A percentile compares a stretch with the other conserved stretches of the same genome.
phyloP scores from a whole-genome alignment of 2,329 filamentous ascomycete species.

The Scopulariopsis brevicaulis region DNA sequence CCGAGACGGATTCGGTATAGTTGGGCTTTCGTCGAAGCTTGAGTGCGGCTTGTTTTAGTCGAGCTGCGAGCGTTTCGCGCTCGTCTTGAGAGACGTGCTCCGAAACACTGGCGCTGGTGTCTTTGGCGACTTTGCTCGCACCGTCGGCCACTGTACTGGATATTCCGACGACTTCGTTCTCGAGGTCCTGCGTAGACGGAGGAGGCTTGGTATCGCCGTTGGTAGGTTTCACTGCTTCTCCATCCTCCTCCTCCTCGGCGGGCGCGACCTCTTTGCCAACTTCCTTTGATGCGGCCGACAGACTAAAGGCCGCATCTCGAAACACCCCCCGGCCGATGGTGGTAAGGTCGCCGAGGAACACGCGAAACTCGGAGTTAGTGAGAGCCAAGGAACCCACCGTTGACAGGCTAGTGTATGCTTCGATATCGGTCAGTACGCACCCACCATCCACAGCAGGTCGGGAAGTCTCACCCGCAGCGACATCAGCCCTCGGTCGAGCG shows the following conservation, averaged over 20 bases:
- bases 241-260: neutral
- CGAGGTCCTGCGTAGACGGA: conserved; percentile 53
- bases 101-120: conserved; percentile 58
- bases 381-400: conserved; percentile 78
- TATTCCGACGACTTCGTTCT: conserved; percentile 42
- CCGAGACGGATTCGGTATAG: conserved; percentile 79
- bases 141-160: conserved; percentile 41
- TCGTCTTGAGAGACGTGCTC: conserved; percentile 66
- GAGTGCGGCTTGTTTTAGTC: conserved; percentile 64
- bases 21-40: conserved; percentile 67
- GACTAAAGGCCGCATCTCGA: conserved; percentile 69
- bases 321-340: conserved; percentile 76
- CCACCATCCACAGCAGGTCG: conserved; percentile 8
- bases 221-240: neutral
- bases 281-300: conserved; percentile 65
- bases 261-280: conserved; percentile 57
- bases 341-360: conserved; percentile 72
- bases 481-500: conserved; percentile 58
- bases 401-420: conserved; percentile 60
- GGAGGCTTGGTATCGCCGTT: conserved; percentile 12
- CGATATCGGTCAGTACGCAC: neutral
- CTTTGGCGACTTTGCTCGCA: conserved; percentile 36
- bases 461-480: conserved; percentile 20
- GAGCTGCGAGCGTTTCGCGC: conserved; percentile 58
- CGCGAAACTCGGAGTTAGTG: conserved; percentile 80